Evolutionary conservation across 345 rosid species (phyloP).

Genomic region (Chamaenerion angustifolium): DNA sequence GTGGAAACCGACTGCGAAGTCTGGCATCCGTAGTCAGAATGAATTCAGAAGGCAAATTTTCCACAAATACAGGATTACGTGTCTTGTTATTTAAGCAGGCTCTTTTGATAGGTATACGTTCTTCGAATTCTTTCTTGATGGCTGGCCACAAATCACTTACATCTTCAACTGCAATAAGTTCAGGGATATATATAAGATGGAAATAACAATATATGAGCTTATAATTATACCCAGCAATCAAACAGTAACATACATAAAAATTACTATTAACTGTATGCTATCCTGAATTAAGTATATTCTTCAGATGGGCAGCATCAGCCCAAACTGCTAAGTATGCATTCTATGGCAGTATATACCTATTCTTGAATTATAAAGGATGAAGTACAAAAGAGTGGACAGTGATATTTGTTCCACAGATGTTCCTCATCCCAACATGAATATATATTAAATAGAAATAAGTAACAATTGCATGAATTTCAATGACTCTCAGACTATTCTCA

Average conservation of each 20-base stretch:
- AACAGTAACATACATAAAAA: not conserved
- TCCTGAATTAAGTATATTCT: too few relatives aligned
- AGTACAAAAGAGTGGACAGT: too few relatives aligned
- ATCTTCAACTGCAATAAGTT: conserved; percentile 60
- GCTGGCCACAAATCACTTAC: conserved; percentile 91
- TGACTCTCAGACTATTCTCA: too few relatives aligned
- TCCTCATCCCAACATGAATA: too few relatives aligned
- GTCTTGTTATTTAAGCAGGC: conserved; percentile 79
- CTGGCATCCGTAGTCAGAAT: conserved; percentile 83
- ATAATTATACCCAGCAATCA: not conserved
- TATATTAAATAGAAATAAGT: too few relatives aligned
- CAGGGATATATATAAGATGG: conserved; percentile 3
- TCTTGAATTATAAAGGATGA: too few relatives aligned
- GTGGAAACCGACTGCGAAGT: conserved; percentile 86
- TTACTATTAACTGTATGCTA: too few relatives aligned
- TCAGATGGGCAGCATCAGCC: too few relatives aligned
- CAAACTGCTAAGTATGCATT: too few relatives aligned
- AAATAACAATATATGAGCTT: not conserved
- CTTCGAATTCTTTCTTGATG: conserved; percentile 57
- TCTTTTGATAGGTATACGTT: conserved; percentile 51
- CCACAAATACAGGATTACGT: conserved; percentile 65
- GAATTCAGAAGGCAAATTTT: conserved; percentile 65
- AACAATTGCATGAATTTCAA: too few relatives aligned
- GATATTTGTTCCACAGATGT: too few relatives aligned
- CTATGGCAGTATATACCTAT: too few relatives aligned